A percentile compares a stretch with the other conserved stretches of the same genome.
Evolutionary conservation across 2,329 filamentous ascomycete species (phyloP).

Genomic region (Tricladium varicosporioides): DNA sequence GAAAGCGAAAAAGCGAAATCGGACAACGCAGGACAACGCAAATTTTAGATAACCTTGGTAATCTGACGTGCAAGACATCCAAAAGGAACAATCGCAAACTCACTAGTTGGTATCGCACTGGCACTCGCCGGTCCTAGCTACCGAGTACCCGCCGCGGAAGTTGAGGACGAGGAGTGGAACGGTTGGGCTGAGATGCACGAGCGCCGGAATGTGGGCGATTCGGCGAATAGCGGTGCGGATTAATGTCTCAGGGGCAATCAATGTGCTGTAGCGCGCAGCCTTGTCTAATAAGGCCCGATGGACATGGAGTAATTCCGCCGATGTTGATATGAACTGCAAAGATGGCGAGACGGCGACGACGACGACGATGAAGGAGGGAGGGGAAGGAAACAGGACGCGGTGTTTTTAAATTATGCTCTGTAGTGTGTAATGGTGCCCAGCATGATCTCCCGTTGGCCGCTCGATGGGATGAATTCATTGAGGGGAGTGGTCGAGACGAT

Average conservation of each 20-base stretch:
- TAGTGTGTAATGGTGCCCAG: not conserved
- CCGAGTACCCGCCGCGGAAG: not conserved
- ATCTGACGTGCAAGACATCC: not conserved
- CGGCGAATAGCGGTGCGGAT: not conserved
- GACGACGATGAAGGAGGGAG: not conserved
- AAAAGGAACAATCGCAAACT: not conserved
- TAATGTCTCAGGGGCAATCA: not conserved
- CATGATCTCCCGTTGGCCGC: slow-evolving; percentile 7
- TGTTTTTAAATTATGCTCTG: not conserved
- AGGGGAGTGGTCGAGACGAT: not conserved
- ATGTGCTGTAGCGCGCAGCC: not conserved
- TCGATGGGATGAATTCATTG: not conserved
- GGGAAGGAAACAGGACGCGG: not conserved
- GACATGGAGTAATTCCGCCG: not conserved
- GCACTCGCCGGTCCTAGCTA: not conserved
- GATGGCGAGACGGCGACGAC: not conserved
- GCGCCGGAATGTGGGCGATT: not conserved
- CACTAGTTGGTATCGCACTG: not conserved
- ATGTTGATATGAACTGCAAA: not conserved
- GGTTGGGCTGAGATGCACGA: not conserved
- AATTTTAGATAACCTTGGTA: not conserved
- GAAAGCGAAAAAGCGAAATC: not conserved
- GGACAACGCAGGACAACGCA: not conserved
- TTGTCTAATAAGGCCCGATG: not conserved
- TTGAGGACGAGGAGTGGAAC: not conserved